These are phyloP conservation scores for Ilex aquifolium DNA, from an alignment of 257 asterid species.

Conservation along the genomic window DNA sequence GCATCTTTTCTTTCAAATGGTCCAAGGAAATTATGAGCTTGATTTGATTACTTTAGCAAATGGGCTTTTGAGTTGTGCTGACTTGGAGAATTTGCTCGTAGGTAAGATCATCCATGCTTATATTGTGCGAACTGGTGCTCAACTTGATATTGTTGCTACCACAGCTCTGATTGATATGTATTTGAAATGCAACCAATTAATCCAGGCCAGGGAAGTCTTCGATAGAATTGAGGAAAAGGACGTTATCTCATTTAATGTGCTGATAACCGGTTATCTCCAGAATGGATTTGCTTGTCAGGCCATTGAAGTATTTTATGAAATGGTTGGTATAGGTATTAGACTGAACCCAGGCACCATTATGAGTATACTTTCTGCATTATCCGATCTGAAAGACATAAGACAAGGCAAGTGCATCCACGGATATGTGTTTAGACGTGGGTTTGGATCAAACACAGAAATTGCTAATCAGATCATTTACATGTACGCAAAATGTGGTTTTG, in stretches of 20 bases:
- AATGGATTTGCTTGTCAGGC: conserved; percentile 33
- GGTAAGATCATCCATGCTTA: conserved; percentile 52
- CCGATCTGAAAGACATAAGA: conserved; percentile 20
- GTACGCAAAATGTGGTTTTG: conserved; percentile 36
- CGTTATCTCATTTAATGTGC: conserved; percentile 34
- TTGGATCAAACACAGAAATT: conserved; percentile 29
- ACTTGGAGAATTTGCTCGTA: conserved; percentile 26
- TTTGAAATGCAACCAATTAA: conserved; percentile 36
- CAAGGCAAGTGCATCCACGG: conserved; percentile 40
- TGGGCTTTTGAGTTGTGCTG: conserved; percentile 42
- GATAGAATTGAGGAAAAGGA: conserved; percentile 28
- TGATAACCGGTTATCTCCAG: conserved; percentile 44
- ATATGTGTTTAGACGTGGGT: conserved; percentile 31
- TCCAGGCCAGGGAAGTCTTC: conserved; percentile 34
- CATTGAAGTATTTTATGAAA: conserved; percentile 27
- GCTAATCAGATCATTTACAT: conserved; percentile 37
- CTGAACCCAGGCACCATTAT: conserved; percentile 40
- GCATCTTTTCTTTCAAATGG: conserved; percentile 34
- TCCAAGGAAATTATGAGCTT: conserved; percentile 16
- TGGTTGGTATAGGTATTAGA: conserved; percentile 21
- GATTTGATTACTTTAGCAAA: conserved; percentile 49
- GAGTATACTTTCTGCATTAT: conserved; percentile 33
- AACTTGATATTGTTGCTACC: conserved; percentile 41
- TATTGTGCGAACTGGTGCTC: conserved; percentile 26
- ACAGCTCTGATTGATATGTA: conserved; percentile 54